Percentiles rank a stretch among this genome's conserved stretches.
phyloP scores from a whole-genome alignment of 2,329 filamentous ascomycete species.

The Aureobasidium sp. region DNA sequence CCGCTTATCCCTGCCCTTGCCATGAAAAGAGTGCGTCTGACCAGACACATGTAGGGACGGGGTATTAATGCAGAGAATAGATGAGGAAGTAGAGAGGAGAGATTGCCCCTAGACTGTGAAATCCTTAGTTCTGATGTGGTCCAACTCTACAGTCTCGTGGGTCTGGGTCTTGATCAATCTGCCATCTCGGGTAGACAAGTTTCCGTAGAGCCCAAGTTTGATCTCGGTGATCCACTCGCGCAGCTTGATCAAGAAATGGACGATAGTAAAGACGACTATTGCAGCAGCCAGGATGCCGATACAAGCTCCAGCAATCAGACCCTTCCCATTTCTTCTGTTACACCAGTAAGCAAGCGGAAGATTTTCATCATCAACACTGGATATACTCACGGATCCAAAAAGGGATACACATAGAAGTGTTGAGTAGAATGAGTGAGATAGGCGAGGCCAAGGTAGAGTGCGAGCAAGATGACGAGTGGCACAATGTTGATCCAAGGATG shows the following conservation, averaged over 20 bases:
- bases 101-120: not conserved
- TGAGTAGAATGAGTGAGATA: conserved; percentile 64
- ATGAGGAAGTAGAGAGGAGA: too few relatives aligned
- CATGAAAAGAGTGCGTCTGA: not conserved
- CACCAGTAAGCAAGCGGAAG: not conserved
- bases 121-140: not conserved
- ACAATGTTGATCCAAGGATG: conserved; percentile 58
- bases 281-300: conserved; percentile 39
- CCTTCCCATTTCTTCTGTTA: conserved; percentile 31
- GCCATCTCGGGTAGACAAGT: not conserved
- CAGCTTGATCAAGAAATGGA: conserved; percentile 32
- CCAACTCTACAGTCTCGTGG: not conserved
- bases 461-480: conserved; percentile 61
- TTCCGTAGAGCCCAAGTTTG: conserved; percentile 1
- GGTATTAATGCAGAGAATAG: not conserved
- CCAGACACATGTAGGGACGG: not conserved
- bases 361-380: not conserved
- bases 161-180: not conserved
- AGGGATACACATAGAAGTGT: conserved; percentile 68
- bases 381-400: conserved; percentile 53
- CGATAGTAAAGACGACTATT: conserved; percentile 35
- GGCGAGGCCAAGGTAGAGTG: conserved; percentile 63
- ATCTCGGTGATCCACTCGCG: conserved; percentile 37
- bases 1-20: not conserved
- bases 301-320: conserved; percentile 56